Evolutionary conservation across 805 yeast species (phyloP).

Genomic region (Saccharomycopsis sp.): DNA sequence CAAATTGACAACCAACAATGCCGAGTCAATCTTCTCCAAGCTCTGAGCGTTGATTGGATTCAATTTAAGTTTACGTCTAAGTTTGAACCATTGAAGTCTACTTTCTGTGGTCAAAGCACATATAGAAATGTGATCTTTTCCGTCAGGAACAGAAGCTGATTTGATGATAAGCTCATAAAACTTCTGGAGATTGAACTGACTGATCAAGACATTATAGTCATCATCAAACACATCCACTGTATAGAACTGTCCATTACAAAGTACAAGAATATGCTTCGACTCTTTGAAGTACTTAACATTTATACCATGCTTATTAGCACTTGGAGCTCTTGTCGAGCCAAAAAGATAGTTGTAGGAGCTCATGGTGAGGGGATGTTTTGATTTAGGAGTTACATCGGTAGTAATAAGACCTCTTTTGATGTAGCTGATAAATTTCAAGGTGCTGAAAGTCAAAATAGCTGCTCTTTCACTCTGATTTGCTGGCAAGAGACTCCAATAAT

Average conservation of each 20-base stretch:
- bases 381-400: constrained; percentile 51
- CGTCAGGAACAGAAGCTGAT: constrained; percentile 34
- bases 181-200: constrained; percentile 57
- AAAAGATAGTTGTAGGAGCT: constrained; percentile 58
- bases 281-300: constrained; percentile 59
- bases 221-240: constrained; percentile 78
- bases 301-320: constrained; percentile 45
- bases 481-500: constrained; percentile 39
- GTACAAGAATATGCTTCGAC: constrained; percentile 67
- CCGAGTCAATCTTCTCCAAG: constrained; percentile 61
- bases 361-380: constrained; percentile 55
- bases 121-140: constrained; percentile 41
- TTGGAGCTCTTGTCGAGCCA: constrained; percentile 58
- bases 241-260: constrained; percentile 79
- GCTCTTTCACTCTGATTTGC: constrained; percentile 66
- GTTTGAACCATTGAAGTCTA: constrained; percentile 73
- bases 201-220: constrained; percentile 55
- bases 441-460: constrained; percentile 57
- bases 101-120: constrained; percentile 87
- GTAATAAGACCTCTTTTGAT: constrained; percentile 37
- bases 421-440: constrained; percentile 49
- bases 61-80: constrained; percentile 46
- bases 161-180: constrained; percentile 61
- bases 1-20: constrained; percentile 72
- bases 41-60: constrained; percentile 45